Evolutionary conservation across 345 rosid genomes (phyloP).

Genomic region (Acer saccharum): DNA sequence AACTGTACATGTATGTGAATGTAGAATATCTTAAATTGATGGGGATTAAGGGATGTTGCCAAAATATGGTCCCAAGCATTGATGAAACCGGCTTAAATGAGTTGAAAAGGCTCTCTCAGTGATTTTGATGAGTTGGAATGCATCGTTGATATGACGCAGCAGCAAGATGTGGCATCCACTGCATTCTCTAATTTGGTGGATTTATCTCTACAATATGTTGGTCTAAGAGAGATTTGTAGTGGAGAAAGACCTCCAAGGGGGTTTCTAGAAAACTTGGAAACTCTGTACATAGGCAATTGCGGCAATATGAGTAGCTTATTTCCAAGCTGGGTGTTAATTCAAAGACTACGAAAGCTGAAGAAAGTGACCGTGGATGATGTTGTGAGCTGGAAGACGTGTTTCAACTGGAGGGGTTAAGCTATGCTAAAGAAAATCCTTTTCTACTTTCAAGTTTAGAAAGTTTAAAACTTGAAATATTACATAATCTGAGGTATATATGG

Average conservation of each 20-base stretch:
- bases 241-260: background rate
- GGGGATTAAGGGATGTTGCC: background rate
- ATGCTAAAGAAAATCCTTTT: too few relatives aligned
- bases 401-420: too few relatives aligned
- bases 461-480: rapidly evolving
- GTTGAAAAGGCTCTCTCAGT: background rate
- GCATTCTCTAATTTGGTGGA: slow-evolving; percentile 20
- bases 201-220: background rate
- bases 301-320: background rate
- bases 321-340: slow-evolving; percentile 7
- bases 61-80: slow-evolving; percentile 2
- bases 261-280: slow-evolving; percentile 18
- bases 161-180: background rate
- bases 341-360: slow-evolving; percentile 13
- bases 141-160: slow-evolving; percentile 1
- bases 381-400: too few relatives aligned
- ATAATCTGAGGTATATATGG: too few relatives aligned
- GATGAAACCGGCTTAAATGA: slow-evolving; percentile 7
- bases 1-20: background rate
- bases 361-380: too few relatives aligned
- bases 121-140: background rate
- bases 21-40: background rate
- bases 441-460: too few relatives aligned
- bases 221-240: slow-evolving; percentile 13
- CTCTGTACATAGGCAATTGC: background rate